Evolutionary conservation across 768 basidiomycete species (phyloP).

Genomic region (Candolleomyces efflorescens): DNA sequence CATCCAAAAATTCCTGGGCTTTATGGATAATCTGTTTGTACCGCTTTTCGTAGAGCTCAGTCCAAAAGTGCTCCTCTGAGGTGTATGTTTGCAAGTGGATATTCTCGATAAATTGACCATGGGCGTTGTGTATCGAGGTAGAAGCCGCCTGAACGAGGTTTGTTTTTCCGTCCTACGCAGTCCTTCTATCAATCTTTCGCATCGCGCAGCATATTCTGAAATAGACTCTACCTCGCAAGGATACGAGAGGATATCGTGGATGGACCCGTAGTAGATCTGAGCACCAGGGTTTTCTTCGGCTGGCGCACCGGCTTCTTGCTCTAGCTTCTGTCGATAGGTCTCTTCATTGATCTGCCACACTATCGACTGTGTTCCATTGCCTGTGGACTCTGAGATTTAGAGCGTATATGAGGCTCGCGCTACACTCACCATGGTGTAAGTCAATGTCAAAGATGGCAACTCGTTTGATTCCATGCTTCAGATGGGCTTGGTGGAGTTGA

Average conservation of each 20-base stretch:
- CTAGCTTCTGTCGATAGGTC: constrained; percentile 64
- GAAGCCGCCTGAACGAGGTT: constrained; percentile 84
- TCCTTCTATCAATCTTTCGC: background rate
- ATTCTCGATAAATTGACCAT: constrained; percentile 87
- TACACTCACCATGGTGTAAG: constrained; percentile 70
- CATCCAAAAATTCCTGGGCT: constrained; percentile 67
- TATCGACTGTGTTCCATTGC: constrained; percentile 93
- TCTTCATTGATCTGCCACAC: constrained; percentile 91
- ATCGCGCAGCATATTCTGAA: background rate
- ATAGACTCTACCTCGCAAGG: constrained; percentile 72
- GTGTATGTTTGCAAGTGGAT: constrained; percentile 75
- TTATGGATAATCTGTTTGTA: constrained; percentile 58
- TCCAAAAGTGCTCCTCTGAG: constrained; percentile 73
- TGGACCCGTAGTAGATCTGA: constrained; percentile 80
- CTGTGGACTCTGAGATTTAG: constrained; percentile 29
- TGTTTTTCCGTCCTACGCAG: constrained; percentile 69
- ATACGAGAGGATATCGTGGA: constrained; percentile 92
- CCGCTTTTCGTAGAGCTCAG: constrained; percentile 62
- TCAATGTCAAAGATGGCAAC: constrained; percentile 91
- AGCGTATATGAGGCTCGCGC: background rate
- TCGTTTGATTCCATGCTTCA: constrained; percentile 72
- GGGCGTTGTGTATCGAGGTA: constrained; percentile 67
- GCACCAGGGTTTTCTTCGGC: constrained; percentile 36
- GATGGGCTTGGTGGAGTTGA: constrained; percentile 71
- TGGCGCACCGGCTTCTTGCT: constrained; percentile 39